These are phyloP conservation scores for Noccaea caerulescens DNA, from an alignment of 345 rosid genomes.

Conservation along the genomic window DNA sequence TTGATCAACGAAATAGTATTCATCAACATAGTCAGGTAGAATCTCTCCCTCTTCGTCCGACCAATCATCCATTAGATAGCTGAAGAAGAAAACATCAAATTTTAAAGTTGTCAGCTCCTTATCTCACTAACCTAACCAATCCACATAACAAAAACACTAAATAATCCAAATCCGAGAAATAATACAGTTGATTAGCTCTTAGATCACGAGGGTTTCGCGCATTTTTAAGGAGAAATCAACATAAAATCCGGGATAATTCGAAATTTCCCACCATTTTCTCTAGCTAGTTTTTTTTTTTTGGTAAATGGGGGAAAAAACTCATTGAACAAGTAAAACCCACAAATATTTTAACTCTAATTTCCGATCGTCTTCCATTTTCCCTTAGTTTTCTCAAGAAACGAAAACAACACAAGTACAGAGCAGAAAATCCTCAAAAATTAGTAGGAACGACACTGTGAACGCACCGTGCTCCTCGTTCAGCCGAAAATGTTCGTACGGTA, in stretches of 20 bases:
- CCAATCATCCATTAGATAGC: constrained; percentile 30
- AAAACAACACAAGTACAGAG: constrained; percentile 3
- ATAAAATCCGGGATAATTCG: not conserved
- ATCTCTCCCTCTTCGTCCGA: constrained; percentile 39
- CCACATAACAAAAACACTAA: not conserved
- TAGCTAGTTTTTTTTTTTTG: not conserved
- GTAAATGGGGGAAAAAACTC: not conserved
- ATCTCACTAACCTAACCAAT: not conserved
- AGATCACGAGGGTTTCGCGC: not conserved
- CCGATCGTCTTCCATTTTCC: not conserved
- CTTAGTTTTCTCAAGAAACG: not conserved
- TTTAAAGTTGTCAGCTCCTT: not conserved
- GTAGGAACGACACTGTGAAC: not conserved
- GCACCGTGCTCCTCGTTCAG: not conserved
- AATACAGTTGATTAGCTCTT: not conserved
- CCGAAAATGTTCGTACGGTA: not conserved
- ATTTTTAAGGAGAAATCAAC: not conserved
- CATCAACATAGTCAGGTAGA: constrained; percentile 25
- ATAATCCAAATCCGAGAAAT: not conserved
- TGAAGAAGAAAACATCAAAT: not conserved
- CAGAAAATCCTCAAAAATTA: not conserved
- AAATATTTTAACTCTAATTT: not conserved
- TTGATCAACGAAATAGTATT: constrained; percentile 26
- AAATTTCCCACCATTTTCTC: not conserved
- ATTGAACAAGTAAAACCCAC: not conserved